These are phyloP conservation scores for Rhytidiadelphus loreus DNA, from an alignment of 225 moss, liverwort and hornwort genomes.

Conservation along the genomic window DNA sequence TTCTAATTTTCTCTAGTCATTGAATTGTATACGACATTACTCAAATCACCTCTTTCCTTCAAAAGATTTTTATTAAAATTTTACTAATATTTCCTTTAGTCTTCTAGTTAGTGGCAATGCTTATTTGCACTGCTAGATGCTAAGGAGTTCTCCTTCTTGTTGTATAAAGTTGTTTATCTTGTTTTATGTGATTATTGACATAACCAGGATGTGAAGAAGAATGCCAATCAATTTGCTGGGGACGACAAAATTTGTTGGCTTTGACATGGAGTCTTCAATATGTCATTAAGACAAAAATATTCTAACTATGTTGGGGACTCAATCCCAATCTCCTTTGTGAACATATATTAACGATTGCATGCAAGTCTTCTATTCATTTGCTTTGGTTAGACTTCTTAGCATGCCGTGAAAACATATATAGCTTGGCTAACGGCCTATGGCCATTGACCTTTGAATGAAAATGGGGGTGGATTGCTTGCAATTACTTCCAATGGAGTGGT, in stretches of 20 bases:
- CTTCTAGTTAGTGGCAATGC: not conserved
- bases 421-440: not conserved
- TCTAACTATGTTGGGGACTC: not conserved
- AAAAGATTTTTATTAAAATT: not conserved
- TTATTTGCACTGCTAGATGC: not conserved
- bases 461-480: not conserved
- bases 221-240: no score
- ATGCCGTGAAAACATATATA: not conserved
- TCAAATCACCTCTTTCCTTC: not conserved
- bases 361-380: not conserved
- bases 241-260: not conserved
- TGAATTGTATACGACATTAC: not conserved
- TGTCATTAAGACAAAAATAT: not conserved
- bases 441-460: not conserved
- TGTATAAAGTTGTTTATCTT: not conserved
- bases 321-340: not conserved
- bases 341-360: not conserved
- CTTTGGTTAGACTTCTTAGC: no score
- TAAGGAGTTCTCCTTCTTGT: not conserved
- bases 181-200: not conserved
- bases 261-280: not conserved
- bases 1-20: not conserved
- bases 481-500: not conserved
- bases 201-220: not conserved
- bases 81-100: not conserved